These are phyloP conservation scores for Pichia sp. DNA, from an alignment of 1,139 yeast genomes.

Conservation along the genomic window DNA sequence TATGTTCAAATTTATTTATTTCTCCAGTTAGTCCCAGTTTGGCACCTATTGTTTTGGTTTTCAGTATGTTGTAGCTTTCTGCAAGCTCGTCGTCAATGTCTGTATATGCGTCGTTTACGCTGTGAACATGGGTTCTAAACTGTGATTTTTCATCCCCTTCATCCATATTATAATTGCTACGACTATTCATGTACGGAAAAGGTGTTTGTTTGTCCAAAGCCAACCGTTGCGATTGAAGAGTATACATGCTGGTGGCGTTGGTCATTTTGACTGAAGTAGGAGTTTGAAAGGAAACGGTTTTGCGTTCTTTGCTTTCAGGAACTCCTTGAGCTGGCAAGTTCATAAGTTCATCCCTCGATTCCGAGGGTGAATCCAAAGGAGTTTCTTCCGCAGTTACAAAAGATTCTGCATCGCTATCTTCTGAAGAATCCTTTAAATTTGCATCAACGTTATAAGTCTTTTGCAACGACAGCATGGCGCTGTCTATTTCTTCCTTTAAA, in stretches of 20 bases:
- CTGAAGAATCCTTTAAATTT: background rate
- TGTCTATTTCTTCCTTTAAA: constrained; percentile 9
- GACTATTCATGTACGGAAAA: constrained; percentile 1
- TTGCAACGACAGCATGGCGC: constrained; percentile 10
- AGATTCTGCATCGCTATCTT: constrained; percentile 3
- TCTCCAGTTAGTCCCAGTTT: constrained; percentile 18
- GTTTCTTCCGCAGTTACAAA: constrained; percentile 10
- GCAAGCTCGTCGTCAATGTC: constrained; percentile 11
- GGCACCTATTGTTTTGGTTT: constrained; percentile 15
- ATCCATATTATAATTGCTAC: background rate
- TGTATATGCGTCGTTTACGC: background rate
- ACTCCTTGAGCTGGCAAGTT: background rate
- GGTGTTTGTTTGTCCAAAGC: constrained; percentile 6
- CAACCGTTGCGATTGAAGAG: constrained; percentile 3
- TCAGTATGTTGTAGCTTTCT: constrained; percentile 14
- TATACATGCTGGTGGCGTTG: constrained; percentile 3
- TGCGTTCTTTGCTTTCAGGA: background rate
- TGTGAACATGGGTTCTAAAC: background rate
- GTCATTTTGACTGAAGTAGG: background rate
- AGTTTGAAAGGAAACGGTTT: background rate
- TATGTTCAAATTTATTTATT: constrained; percentile 9
- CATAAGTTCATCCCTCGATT: background rate
- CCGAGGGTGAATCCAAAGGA: background rate
- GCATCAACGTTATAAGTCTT: background rate
- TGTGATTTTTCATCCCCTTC: background rate